Evolutionary conservation across 1,139 yeast genomes (phyloP).

Genomic region (Saccharomyces hybrid): DNA sequence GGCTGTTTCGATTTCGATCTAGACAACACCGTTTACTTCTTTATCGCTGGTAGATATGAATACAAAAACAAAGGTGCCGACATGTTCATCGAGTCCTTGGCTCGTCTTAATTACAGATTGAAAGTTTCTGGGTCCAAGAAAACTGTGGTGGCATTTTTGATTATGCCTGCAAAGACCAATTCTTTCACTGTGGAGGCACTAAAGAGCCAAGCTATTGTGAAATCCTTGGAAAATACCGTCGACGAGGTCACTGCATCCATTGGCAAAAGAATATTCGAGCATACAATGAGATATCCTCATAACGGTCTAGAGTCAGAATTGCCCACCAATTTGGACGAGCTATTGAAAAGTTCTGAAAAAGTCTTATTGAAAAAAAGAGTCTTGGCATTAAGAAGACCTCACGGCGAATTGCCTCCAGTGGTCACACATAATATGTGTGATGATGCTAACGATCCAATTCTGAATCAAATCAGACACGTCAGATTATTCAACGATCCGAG

Average conservation of each 20-base stretch:
- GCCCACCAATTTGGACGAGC: constrained; percentile 60
- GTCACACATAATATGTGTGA: constrained; percentile 98
- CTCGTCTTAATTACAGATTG: constrained; percentile 81
- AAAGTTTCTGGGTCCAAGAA: constrained; percentile 76
- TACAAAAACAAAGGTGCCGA: constrained; percentile 95
- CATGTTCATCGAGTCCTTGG: constrained; percentile 91
- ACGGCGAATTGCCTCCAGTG: constrained; percentile 82
- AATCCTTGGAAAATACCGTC: constrained; percentile 83
- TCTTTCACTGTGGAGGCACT: constrained; percentile 94
- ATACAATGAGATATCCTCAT: constrained; percentile 76
- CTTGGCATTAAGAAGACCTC: constrained; percentile 77
- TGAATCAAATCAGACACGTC: constrained; percentile 87
- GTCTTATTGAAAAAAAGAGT: constrained; percentile 88
- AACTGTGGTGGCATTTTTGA: constrained; percentile 96
- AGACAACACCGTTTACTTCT: constrained; percentile 85
- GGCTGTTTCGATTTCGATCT: constrained; percentile 92
- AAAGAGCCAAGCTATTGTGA: constrained; percentile 93
- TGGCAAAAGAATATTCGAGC: constrained; percentile 84
- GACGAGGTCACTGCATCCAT: constrained; percentile 82
- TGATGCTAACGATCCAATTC: constrained; percentile 83
- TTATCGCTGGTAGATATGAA: constrained; percentile 95
- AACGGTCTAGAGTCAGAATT: constrained; percentile 44
- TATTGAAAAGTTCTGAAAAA: constrained; percentile 81
- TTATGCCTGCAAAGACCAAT: constrained; percentile 94
- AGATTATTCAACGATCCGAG: constrained; percentile 82